Evolutionary conservation across 306 rosid genomes (phyloP), one percentile per base, ranked within the genome.

Genomic region (Lathyrus oleraceus): DNA sequence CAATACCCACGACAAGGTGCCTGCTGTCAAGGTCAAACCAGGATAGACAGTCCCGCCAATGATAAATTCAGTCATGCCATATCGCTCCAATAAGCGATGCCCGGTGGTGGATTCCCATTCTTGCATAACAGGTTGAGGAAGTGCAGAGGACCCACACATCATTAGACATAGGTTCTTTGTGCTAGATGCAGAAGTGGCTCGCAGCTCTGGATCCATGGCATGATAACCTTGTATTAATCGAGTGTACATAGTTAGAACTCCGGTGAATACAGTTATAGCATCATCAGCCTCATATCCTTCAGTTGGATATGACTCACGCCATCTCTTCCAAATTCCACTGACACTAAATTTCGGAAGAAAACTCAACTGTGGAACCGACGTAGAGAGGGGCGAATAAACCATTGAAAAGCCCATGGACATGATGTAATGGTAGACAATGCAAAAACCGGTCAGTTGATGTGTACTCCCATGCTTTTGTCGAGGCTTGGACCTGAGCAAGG

Each of bases 141-240:
- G 97, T 13, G 96, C 98, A 48, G 98, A 88, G 76, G 98, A 93
- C 64, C 98, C 98, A 85, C 98, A 87, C 98, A 94, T 94, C 98
- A 94, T 94, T 52, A 94, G 88, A 66, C 98, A 92, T 86, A 94
- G 78, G 86, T 94, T 87, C 81, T 76, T 81, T 72, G 96, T 92
- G 69, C 80, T 85, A 88, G n/a, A n/a, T n/a, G n/a, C n/a, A n/a
- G n/a, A n/a, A n/a, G n/a, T n/a, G n/a, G n/a, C n/a, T n/a, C n/a
- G 84, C 39, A 84, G 87, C 83, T 90, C 85, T 5, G 85, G 81
- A 75, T 88, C 89, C 97, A 94, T 94, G 30, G 90, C 88, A 67
- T 77, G 87, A 73, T 85, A 85, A 75, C 96, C 96, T 87, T 94
- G 98, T 79, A 94, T 81, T 73, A 90, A 67, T 71, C 97, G 85